Conservation (phyloP, 2,329 filamentous ascomycete genomes). For the Aspergillus glaucus region DNA sequence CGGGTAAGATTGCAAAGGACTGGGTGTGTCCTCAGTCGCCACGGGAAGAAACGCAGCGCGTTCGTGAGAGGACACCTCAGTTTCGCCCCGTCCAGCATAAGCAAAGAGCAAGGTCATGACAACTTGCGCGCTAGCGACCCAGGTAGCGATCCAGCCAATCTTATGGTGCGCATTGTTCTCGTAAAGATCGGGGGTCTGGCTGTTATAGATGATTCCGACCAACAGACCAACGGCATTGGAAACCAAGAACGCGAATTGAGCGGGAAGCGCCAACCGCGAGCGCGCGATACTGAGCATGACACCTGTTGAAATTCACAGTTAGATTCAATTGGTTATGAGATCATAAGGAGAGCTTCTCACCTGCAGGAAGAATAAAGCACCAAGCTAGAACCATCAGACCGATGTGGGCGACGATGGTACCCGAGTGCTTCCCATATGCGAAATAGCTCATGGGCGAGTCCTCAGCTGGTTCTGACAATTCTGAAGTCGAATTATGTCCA, state of each 20-base stretch:
- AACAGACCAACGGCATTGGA: slow-evolving; percentile 60
- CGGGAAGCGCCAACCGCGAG: slow-evolving; percentile 64
- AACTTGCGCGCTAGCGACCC: slow-evolving; percentile 64
- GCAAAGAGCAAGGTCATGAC: slow-evolving; percentile 60
- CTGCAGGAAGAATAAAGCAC: slow-evolving; percentile 65
- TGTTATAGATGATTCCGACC: slow-evolving; percentile 66
- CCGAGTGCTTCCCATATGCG: slow-evolving; percentile 33
- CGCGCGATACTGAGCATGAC: slow-evolving; percentile 80
- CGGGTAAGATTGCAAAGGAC: slow-evolving; percentile 44
- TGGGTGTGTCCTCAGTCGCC: slow-evolving; percentile 50
- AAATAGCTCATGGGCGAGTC: slow-evolving; percentile 40
- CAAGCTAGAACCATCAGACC: slow-evolving; percentile 64
- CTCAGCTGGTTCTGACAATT: slow-evolving; percentile 11
- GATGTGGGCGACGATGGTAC: slow-evolving; percentile 62
- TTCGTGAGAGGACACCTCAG: slow-evolving; percentile 38
- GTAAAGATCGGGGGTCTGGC: slow-evolving; percentile 77
- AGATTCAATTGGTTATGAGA: slow-evolving; percentile 2
- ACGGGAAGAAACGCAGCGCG: slow-evolving; percentile 58
- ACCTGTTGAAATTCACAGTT: slow-evolving; percentile 46
- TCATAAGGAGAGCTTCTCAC: slow-evolving; percentile 43
- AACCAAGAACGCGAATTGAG: slow-evolving; percentile 62
- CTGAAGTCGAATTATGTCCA: slow-evolving; percentile 9
- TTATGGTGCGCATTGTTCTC: slow-evolving; percentile 82
- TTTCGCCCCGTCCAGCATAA: slow-evolving; percentile 47
- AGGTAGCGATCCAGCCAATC: slow-evolving; percentile 77